A percentile compares a stretch with the other conserved stretches of the same genome.
Evolutionary conservation across 306 rosid genomes (phyloP).

Genomic region (Astragalus membranaceus): DNA sequence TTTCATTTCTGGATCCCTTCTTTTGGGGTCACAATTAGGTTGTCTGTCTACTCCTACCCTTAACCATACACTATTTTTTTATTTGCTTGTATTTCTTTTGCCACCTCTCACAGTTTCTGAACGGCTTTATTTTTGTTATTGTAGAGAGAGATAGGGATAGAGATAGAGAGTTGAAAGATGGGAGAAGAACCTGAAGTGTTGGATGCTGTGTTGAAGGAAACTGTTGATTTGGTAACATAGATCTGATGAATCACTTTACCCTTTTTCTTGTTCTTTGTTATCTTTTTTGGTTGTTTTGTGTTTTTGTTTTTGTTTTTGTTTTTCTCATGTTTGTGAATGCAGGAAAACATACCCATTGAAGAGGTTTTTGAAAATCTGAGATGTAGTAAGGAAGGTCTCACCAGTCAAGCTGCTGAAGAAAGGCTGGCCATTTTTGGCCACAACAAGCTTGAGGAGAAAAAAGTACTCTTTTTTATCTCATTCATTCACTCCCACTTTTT

Average conservation of each 20-base stretch:
- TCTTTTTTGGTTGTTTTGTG: constrained; percentile 6
- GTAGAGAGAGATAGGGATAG: neutral
- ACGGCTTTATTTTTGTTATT: constrained; percentile 42
- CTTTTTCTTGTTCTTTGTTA: neutral
- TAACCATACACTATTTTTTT: constrained; percentile 6
- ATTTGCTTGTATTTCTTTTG: neutral
- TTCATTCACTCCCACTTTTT: neutral
- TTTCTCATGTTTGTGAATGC: constrained; percentile 28
- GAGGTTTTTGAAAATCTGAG: constrained; percentile 96
- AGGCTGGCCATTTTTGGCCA: constrained; percentile 78
- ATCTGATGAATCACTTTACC: constrained; percentile 37
- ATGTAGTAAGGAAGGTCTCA: constrained; percentile 92
- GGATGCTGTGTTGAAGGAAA: constrained; percentile 93
- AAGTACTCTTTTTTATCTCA: constrained; percentile 26
- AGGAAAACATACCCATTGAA: constrained; percentile 96
- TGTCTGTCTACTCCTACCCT: constrained; percentile 27
- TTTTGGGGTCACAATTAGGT: constrained; percentile 28
- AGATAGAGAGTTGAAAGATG: constrained; percentile 1
- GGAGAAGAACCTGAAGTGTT: constrained; percentile 73
- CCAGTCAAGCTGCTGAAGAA: constrained; percentile 79
- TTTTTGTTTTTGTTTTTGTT: neutral
- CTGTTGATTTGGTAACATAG: constrained; percentile 92
- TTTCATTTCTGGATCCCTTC: constrained; percentile 5
- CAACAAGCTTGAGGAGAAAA: constrained; percentile 96
- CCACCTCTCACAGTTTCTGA: constrained; percentile 35